Percentiles rank a stretch among this genome's conserved stretches.
Evolutionary conservation across 768 basidiomycete genomes (phyloP).

Genomic region (Calvatia gigantea): DNA sequence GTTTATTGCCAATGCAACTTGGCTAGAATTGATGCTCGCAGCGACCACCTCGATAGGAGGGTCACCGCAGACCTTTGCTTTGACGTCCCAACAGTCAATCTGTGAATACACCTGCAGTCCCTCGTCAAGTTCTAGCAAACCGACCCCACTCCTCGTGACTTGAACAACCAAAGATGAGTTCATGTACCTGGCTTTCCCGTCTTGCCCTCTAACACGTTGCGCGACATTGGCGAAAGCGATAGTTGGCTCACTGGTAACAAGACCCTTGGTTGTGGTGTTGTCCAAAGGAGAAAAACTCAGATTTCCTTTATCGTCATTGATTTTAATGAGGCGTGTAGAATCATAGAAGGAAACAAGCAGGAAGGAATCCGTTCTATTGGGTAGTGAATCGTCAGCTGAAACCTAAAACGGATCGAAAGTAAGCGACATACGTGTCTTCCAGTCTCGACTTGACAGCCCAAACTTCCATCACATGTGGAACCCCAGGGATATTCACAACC

Average conservation of each 20-base stretch:
- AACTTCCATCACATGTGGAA: constrained; percentile 52
- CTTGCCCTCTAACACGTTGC: constrained; percentile 25
- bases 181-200: constrained; percentile 27
- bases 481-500: constrained; percentile 51
- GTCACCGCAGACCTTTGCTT: neutral
- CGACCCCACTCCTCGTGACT: constrained; percentile 57
- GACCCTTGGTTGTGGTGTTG: constrained; percentile 29
- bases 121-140: constrained; percentile 54
- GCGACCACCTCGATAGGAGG: constrained; percentile 49
- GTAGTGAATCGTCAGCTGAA: constrained; percentile 1
- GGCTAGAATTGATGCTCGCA: constrained; percentile 66
- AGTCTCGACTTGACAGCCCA: constrained; percentile 56
- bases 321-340: constrained; percentile 49
- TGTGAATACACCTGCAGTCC: constrained; percentile 37
- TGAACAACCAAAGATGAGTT: constrained; percentile 65
- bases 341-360: constrained; percentile 59
- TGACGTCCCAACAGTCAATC: constrained; percentile 34
- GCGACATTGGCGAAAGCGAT: constrained; percentile 61
- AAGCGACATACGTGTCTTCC: constrained; percentile 43
- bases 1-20: constrained; percentile 58
- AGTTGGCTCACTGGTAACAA: constrained; percentile 51
- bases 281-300: constrained; percentile 41
- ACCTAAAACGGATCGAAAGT: neutral
- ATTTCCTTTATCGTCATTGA: constrained; percentile 36
- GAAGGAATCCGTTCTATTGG: constrained; percentile 47